Evolutionary conservation across 331 rosid genomes (phyloP).

Genomic region (Rhamnella rubrinervis): DNA sequence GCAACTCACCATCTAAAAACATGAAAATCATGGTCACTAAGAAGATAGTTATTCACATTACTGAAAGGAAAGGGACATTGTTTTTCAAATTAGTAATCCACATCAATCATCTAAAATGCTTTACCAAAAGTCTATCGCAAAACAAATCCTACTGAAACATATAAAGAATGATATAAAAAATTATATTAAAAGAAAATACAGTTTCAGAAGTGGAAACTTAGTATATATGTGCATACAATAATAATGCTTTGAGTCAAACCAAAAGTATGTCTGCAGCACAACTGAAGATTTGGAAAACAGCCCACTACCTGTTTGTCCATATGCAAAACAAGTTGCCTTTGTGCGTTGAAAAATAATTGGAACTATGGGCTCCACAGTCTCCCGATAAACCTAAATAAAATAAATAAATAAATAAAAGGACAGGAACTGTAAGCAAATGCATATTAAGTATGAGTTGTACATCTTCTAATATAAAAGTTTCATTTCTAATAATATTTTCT

Average conservation of each 20-base stretch:
- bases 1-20: too few relatives aligned
- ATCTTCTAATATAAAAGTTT: background rate
- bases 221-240: too few relatives aligned
- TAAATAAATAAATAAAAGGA: constrained; percentile 23
- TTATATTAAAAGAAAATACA: too few relatives aligned
- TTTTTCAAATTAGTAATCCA: too few relatives aligned
- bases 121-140: too few relatives aligned
- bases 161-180: too few relatives aligned
- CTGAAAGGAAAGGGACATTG: too few relatives aligned
- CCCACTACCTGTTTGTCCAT: constrained; percentile 92
- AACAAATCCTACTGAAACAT: too few relatives aligned
- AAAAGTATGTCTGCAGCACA: constrained; percentile 15
- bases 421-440: background rate
- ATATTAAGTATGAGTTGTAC: constrained; percentile 11
- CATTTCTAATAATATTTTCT: background rate
- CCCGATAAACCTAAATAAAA: constrained; percentile 72
- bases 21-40: too few relatives aligned
- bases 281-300: constrained; percentile 15
- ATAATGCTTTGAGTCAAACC: background rate
- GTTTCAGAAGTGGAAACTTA: too few relatives aligned
- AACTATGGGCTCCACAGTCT: constrained; percentile 99
- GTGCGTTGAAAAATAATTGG: constrained; percentile 96
- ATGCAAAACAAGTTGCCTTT: constrained; percentile 98
- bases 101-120: background rate
- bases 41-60: too few relatives aligned